These are phyloP conservation scores for Silene vulgaris DNA, from an alignment of 179 eudicot species.

Conservation along the genomic window DNA sequence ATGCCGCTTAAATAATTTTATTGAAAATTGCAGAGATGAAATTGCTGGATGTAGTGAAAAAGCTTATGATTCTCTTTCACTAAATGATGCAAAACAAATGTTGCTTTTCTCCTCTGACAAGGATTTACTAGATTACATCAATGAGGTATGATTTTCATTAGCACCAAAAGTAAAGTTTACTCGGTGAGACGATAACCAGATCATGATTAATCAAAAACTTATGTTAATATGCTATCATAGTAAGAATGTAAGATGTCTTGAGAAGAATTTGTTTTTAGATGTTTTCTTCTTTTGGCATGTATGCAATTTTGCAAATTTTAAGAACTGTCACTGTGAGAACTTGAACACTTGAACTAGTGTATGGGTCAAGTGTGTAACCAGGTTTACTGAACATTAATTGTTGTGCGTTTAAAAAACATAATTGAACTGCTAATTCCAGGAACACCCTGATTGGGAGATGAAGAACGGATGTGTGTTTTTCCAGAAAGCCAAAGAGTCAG, in stretches of 20 bases:
- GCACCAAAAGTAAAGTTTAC: too few relatives aligned
- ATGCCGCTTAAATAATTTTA: not conserved
- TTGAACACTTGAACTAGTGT: not conserved
- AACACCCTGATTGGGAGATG: conserved; percentile 89
- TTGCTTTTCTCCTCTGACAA: conserved; percentile 69
- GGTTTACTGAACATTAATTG: not conserved
- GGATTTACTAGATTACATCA: conserved; percentile 61
- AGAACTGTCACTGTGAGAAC: not conserved
- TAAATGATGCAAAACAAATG: conserved; percentile 67
- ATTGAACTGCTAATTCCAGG: conserved; percentile 42
- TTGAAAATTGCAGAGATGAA: conserved; percentile 61
- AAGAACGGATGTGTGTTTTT: conserved; percentile 59
- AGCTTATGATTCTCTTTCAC: conserved; percentile 82
- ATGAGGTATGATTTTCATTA: conserved; percentile 11
- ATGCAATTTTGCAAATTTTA: not conserved
- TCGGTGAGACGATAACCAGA: too few relatives aligned
- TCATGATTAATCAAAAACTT: too few relatives aligned
- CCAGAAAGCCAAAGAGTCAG: conserved; percentile 76
- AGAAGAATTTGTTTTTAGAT: not conserved
- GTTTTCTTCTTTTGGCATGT: not conserved
- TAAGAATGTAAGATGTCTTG: not conserved
- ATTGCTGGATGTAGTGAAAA: conserved; percentile 97
- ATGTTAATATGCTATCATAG: too few relatives aligned
- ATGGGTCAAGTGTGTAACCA: not conserved
- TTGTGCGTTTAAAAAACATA: not conserved